phyloP scores from a whole-genome alignment of 2,329 filamentous ascomycete genomes.

The Alternaria incomplexa region DNA sequence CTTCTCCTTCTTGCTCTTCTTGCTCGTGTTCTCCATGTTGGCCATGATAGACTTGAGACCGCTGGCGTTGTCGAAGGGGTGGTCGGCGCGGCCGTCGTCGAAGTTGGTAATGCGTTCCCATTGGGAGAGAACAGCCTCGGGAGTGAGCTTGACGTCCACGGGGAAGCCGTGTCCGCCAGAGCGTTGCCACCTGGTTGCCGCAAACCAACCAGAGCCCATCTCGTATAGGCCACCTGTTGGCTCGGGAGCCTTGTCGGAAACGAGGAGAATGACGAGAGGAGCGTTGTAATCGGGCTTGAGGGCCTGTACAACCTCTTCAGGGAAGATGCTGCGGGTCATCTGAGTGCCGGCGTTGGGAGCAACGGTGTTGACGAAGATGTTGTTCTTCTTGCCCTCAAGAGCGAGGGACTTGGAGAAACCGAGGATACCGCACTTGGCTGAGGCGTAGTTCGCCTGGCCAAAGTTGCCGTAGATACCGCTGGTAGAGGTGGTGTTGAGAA shows the following conservation, averaged over 20 bases:
- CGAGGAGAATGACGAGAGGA: constrained; percentile 86
- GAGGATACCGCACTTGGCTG: constrained; percentile 75
- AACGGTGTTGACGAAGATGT: constrained; percentile 98
- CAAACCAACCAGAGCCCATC: constrained; percentile 92
- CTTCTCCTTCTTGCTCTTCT: constrained; percentile 46
- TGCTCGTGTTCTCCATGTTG: constrained; percentile 80
- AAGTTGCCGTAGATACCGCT: constrained; percentile 99
- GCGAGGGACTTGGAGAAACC: constrained; percentile 94
- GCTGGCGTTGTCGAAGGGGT: constrained; percentile 80
- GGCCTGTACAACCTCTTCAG: constrained; percentile 96
- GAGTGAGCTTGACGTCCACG: constrained; percentile 75
- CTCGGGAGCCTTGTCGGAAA: constrained; percentile 83
- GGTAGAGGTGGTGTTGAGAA: constrained; percentile 96
- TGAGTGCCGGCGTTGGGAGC: constrained; percentile 95
- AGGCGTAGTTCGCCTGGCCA: constrained; percentile 96
- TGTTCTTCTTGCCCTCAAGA: constrained; percentile 93
- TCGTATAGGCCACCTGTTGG: constrained; percentile 91
- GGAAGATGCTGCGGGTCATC: constrained; percentile 93
- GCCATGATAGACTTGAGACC: constrained; percentile 80
- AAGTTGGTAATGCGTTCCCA: constrained; percentile 79
- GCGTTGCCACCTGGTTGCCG: constrained; percentile 92
- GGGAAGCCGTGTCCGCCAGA: constrained; percentile 90
- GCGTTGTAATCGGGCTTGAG: constrained; percentile 99
- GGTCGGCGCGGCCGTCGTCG: constrained; percentile 82
- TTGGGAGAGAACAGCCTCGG: constrained; percentile 76